Percentiles rank a stretch among this genome's conserved stretches.
These are phyloP conservation scores for Acacia melanoxylon DNA, from an alignment of 306 rosid species.

Conservation along the genomic window DNA sequence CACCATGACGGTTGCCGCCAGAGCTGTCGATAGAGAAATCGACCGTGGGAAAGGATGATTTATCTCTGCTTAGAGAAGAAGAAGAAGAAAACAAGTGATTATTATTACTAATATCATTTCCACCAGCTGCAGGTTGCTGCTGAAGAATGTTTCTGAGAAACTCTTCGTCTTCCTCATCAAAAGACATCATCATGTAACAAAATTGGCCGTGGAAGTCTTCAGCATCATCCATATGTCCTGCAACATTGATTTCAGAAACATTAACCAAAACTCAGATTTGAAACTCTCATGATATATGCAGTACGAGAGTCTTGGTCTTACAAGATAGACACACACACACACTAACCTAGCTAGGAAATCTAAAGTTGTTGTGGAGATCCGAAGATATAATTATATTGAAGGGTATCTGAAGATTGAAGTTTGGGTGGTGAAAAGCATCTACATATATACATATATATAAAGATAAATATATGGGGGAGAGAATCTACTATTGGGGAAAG, in stretches of 20 bases:
- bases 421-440: too few species aligned
- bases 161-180: constrained; percentile 21
- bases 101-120: not conserved
- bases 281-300: too few species aligned
- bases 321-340: too few species aligned
- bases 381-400: too few species aligned
- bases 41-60: not conserved
- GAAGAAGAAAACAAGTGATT: not conserved
- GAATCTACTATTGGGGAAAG: too few species aligned
- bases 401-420: too few species aligned
- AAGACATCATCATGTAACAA: not conserved
- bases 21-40: not conserved
- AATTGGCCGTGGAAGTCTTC: not conserved
- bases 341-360: too few species aligned
- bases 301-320: too few species aligned
- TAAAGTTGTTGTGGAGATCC: too few species aligned
- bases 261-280: not conserved
- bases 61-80: constrained; percentile 14
- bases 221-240: constrained; percentile 33
- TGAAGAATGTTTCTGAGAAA: constrained; percentile 34
- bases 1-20: too few species aligned
- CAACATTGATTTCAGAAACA: not conserved
- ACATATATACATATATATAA: too few species aligned
- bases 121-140: not conserved
- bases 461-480: too few species aligned